Percentiles rank a stretch among this genome's conserved stretches.
Evolutionary conservation across 208 protist species (phyloP).

Genomic region (Kentomonas sorsogonicus): DNA sequence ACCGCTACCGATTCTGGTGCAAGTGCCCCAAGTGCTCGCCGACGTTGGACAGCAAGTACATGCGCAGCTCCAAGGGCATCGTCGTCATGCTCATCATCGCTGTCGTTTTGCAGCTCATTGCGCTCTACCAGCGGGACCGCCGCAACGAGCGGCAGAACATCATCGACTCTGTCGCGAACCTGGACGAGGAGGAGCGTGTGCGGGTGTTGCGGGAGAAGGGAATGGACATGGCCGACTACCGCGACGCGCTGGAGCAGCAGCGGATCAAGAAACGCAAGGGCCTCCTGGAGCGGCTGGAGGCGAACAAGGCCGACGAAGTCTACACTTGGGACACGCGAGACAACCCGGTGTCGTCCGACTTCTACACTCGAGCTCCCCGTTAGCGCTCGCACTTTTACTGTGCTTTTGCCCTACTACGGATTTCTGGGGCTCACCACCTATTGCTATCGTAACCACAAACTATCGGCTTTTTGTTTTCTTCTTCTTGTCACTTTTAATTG

Average conservation of each 20-base stretch:
- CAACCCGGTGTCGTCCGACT: too few relatives aligned
- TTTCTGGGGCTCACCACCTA: too few relatives aligned
- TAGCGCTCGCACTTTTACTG: too few relatives aligned
- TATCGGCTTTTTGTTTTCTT: too few relatives aligned
- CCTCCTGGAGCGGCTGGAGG: neutral
- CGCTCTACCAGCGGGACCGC: slow-evolving; percentile 44
- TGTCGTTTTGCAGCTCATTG: slow-evolving; percentile 57
- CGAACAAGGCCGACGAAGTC: neutral
- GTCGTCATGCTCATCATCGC: slow-evolving; percentile 44
- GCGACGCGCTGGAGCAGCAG: slow-evolving; percentile 7
- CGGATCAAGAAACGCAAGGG: neutral
- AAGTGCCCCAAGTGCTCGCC: slow-evolving; percentile 82
- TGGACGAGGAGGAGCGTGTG: slow-evolving; percentile 38
- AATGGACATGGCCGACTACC: slow-evolving; percentile 19
- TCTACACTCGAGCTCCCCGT: too few relatives aligned
- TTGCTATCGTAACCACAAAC: too few relatives aligned
- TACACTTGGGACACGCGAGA: too few relatives aligned
- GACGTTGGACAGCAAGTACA: slow-evolving; percentile 56
- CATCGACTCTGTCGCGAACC: slow-evolving; percentile 41
- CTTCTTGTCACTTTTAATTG: too few relatives aligned
- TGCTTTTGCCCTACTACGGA: too few relatives aligned
- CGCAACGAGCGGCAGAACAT: slow-evolving; percentile 32
- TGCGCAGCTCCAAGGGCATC: slow-evolving; percentile 37
- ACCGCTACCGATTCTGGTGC: slow-evolving; percentile 87
- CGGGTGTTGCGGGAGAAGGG: slow-evolving; percentile 25